Percentiles rank a stretch among this genome's conserved stretches.
Conservation (phyloP, 2,329 filamentous ascomycete species). For the Pochonia chlamydosporia region DNA sequence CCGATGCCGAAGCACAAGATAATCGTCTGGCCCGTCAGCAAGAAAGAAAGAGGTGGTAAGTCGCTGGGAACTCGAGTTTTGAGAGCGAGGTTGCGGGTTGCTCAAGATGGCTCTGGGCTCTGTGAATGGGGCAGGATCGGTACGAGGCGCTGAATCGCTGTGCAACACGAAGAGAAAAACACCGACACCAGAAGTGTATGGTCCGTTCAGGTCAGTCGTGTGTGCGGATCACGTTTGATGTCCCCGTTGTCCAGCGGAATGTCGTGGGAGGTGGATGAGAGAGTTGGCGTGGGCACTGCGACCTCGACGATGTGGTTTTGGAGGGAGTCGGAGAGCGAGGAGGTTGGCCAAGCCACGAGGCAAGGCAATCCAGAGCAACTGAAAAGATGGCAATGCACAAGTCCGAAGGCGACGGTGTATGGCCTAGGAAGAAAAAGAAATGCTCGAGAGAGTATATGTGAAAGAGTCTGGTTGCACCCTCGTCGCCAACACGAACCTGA, state of each 20-base stretch:
- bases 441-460: background rate
- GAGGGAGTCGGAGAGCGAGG: background rate
- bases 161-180: constrained; percentile 1
- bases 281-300: constrained; percentile 1
- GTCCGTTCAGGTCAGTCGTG: background rate
- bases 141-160: background rate
- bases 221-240: background rate
- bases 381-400: background rate
- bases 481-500: constrained; percentile 1
- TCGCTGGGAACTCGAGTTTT: no score
- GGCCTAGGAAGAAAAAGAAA: background rate
- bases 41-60: no score
- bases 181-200: background rate
- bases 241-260: constrained; percentile 8
- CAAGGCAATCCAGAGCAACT: background rate
- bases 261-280: constrained; percentile 6
- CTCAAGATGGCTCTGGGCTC: background rate
- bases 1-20: no score
- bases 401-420: background rate
- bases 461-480: constrained; percentile 1
- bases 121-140: background rate
- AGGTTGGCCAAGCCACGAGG: constrained; percentile 5
- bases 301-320: constrained; percentile 6
- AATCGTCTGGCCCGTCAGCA: no score
- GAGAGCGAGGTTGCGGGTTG: no score